phyloP scores from a whole-genome alignment of 2,329 filamentous ascomycete species.

The Pyrenophora teres region DNA sequence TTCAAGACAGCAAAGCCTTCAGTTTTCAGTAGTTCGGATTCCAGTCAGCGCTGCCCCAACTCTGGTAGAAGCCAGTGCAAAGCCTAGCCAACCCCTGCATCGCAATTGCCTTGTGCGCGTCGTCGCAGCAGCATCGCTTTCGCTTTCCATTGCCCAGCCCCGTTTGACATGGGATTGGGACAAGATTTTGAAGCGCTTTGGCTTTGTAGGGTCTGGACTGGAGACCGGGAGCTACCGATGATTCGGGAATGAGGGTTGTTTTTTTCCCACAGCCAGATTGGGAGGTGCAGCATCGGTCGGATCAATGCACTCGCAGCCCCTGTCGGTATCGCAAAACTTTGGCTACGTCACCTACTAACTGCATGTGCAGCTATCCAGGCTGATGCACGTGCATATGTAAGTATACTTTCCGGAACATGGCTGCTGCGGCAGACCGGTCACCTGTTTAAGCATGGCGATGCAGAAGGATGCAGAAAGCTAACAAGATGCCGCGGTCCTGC shows the following conservation, averaged over 20 bases:
- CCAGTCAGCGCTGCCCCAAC: constrained; percentile 15
- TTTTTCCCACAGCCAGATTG: constrained; percentile 13
- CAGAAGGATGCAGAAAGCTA: neutral
- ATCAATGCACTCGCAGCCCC: constrained; percentile 2
- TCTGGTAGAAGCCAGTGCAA: constrained; percentile 30
- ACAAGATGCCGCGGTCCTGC: constrained; percentile 5
- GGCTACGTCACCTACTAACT: neutral
- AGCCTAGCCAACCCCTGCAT: constrained; percentile 6
- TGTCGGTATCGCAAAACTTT: neutral
- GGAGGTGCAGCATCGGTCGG: constrained; percentile 19
- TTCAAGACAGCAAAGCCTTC: constrained; percentile 10
- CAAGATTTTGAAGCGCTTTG: neutral
- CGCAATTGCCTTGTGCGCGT: neutral
- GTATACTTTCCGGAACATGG: neutral
- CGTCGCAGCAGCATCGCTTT: neutral
- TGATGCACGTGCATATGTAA: too few relatives aligned
- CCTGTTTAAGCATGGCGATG: neutral
- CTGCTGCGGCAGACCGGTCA: constrained; percentile 9
- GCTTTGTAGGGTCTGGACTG: neutral
- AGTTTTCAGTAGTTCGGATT: constrained; percentile 21
- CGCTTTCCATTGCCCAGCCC: too few relatives aligned
- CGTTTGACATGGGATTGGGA: neutral
- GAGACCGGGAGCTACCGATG: constrained; percentile 23
- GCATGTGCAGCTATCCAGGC: neutral
- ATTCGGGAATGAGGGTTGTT: constrained; percentile 21